Evolutionary conservation across 2,329 filamentous ascomycete species (phyloP), one percentile per base, ranked within the genome.

Genomic region (Hypoxylon sp.): DNA sequence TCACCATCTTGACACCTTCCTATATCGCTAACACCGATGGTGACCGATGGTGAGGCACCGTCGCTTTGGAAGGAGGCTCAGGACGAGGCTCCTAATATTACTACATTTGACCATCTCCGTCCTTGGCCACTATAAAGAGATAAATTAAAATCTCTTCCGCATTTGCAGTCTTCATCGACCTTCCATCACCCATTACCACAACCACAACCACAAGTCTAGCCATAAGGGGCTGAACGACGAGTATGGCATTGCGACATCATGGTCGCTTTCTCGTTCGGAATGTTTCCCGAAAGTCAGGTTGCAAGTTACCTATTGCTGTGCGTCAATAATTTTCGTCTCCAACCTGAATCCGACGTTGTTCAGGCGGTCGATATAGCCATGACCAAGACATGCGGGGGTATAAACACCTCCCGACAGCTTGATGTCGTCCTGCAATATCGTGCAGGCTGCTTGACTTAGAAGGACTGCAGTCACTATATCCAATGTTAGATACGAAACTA

Each of bases 311-410:
- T 13, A 46, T 13, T 24, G 5, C 65, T 60, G 69, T 44, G 60
- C 56, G 49, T 79, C 75, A 28, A 81, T 69, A 13, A 85, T 76
- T 72, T 81, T 83, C 22, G 82, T 81, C 70, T 91, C 85, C 46
- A 90, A 81, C 73, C 85, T 85, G 71, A 93, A 84, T 2, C 90
- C 90, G 39, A 80, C 83, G 32, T 82, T 80, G 34, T 85, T 79
- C 41, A 92, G 71, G 13, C 89, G 82, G 71, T 92, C 86, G 62
- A 93, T 79, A 71, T 87, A 90, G 8, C 82, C 79, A 68, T 89
- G 87, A 0, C 91, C 91, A 2, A 94, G 78, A 56, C 86, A 90
- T 0, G 91, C 89, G 0, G 91, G 88, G 1, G 91, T 94, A 65
- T 91, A 86, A 22, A 92, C 79, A 2, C 91, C 91, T 17, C 91